Evolutionary conservation across 345 rosid genomes (phyloP).

Genomic region (Syzygium aqueum): DNA sequence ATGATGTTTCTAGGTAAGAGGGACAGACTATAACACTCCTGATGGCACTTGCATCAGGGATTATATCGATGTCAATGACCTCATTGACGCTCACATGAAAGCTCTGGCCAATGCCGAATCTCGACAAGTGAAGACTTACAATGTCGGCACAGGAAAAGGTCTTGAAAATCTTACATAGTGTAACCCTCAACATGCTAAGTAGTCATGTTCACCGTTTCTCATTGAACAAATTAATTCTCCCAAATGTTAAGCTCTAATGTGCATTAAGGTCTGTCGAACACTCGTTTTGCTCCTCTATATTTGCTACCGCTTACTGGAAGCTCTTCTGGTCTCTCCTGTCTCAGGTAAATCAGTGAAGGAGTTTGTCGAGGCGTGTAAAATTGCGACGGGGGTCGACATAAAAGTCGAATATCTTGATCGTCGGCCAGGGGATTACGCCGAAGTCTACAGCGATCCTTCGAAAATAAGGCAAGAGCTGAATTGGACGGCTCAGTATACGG

Average conservation of each 20-base stretch:
- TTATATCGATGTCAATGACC: conserved; percentile 93
- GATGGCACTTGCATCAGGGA: conserved; percentile 97
- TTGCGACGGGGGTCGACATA: conserved; percentile 67
- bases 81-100: conserved; percentile 93
- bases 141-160: conserved; percentile 95
- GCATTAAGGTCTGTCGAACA: not conserved
- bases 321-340: conserved; percentile 23
- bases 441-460: conserved; percentile 80
- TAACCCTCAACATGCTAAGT: not conserved
- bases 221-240: not conserved
- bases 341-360: conserved; percentile 67
- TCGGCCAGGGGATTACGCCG: conserved; percentile 90
- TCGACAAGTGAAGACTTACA: conserved; percentile 73
- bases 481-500: conserved; percentile 82
- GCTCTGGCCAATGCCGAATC: conserved; percentile 73
- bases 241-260: not conserved
- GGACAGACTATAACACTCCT: conserved; percentile 82
- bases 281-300: not conserved
- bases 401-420: conserved; percentile 79
- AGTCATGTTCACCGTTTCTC: not conserved
- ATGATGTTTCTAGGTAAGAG: conserved; percentile 54
- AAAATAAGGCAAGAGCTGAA: conserved; percentile 65
- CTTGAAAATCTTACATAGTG: not conserved
- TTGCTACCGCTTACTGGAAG: not conserved
- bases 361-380: conserved; percentile 93